Conservation (phyloP, 2,329 filamentous ascomycete species). For the Rugonectria rugulosa region DNA sequence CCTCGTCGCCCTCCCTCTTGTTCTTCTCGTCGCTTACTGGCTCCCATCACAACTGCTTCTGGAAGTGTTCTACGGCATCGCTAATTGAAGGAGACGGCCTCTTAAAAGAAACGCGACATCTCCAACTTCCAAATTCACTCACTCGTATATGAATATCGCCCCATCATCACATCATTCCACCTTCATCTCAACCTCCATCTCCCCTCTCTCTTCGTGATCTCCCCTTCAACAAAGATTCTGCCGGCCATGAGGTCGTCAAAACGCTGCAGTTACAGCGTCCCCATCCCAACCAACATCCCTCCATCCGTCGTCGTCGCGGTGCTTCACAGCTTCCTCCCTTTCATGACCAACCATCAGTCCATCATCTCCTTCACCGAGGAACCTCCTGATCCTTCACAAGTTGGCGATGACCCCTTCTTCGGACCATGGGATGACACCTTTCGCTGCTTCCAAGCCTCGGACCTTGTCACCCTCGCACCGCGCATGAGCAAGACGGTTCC, state of each 20-base stretch:
- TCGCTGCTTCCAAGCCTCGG: conserved; percentile 42
- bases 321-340: conserved; percentile 50
- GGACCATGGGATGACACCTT: conserved; percentile 47
- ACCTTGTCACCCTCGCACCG: conserved; percentile 47
- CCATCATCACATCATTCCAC: neutral
- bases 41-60: conserved; percentile 2
- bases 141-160: neutral
- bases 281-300: conserved; percentile 50
- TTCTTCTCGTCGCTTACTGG: neutral
- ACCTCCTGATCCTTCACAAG: conserved; percentile 41
- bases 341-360: conserved; percentile 51
- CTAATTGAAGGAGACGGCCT: neutral
- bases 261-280: conserved; percentile 48
- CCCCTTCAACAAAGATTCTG: neutral
- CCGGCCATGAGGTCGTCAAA: conserved; percentile 41
- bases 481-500: conserved; percentile 50
- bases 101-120: neutral
- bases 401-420: conserved; percentile 53
- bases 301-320: conserved; percentile 48
- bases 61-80: neutral
- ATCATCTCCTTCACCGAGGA: conserved; percentile 47
- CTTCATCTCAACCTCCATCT: neutral
- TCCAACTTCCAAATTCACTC: neutral
- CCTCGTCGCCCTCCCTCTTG: conserved; percentile 3
- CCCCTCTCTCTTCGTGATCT: neutral